phyloP scores from a whole-genome alignment of 2,329 filamentous ascomycete species.

The Didymella pomorum region DNA sequence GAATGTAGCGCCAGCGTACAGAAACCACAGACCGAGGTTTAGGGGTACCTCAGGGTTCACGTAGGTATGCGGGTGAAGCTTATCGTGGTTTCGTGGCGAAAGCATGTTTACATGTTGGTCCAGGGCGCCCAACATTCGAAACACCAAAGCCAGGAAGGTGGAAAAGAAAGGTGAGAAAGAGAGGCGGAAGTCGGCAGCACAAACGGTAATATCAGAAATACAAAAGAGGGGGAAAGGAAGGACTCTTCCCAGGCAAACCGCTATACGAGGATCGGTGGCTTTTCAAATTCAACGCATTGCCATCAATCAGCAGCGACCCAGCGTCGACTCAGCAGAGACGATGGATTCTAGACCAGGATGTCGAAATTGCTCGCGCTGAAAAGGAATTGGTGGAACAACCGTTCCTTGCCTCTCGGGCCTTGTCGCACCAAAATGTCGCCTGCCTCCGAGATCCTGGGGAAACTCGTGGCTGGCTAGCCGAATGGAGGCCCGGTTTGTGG shows the following conservation, averaged over 20 bases:
- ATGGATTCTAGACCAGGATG: constrained; percentile 30
- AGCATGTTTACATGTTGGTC: constrained; percentile 36
- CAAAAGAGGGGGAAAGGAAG: constrained; percentile 23
- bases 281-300: constrained; percentile 25
- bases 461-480: constrained; percentile 30
- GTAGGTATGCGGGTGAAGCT: constrained; percentile 32
- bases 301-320: constrained; percentile 26
- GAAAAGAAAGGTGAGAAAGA: constrained; percentile 22
- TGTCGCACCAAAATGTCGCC: constrained; percentile 27
- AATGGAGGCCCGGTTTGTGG: constrained; percentile 20
- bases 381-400: constrained; percentile 42
- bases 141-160: constrained; percentile 11
- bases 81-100: constrained; percentile 32
- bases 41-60: constrained; percentile 48
- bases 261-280: constrained; percentile 30
- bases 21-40: constrained; percentile 51
- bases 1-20: constrained; percentile 48
- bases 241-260: constrained; percentile 20
- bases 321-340: constrained; percentile 13
- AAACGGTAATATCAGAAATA: constrained; percentile 21
- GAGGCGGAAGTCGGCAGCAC: constrained; percentile 11
- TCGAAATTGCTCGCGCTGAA: constrained; percentile 28
- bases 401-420: constrained; percentile 24
- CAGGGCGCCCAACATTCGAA: constrained; percentile 20
- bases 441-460: constrained; percentile 33